Conservation (phyloP, 257 asterid species). For the Solanum pennellii region DNA sequence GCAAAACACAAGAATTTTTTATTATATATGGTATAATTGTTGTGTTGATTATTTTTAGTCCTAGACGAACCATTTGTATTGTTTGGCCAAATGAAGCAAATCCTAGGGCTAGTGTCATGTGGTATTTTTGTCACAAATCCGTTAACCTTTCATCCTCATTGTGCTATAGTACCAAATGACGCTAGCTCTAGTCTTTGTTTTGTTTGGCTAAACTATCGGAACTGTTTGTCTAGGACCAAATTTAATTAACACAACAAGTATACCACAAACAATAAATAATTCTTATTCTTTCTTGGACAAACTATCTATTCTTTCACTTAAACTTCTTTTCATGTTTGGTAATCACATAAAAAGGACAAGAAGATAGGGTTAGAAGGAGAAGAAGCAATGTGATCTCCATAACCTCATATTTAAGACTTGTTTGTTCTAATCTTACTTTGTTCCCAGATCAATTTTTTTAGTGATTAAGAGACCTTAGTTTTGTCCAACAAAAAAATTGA, state of each 20-base stretch:
- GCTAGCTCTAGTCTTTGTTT: too few relatives aligned
- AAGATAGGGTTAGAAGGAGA: too few relatives aligned
- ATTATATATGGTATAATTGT: too few relatives aligned
- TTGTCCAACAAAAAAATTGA: too few relatives aligned
- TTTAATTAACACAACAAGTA: neutral
- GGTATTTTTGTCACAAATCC: neutral
- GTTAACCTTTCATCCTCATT: neutral
- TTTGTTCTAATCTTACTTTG: slow-evolving; percentile 4
- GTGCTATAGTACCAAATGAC: neutral
- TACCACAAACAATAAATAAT: too few relatives aligned
- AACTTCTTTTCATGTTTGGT: neutral
- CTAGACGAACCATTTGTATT: neutral
- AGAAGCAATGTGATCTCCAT: neutral
- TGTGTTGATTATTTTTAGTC: neutral
- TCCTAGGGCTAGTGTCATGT: neutral
- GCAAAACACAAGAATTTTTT: too few relatives aligned
- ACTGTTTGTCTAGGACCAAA: neutral
- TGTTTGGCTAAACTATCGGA: neutral
- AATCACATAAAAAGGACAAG: neutral
- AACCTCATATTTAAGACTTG: neutral
- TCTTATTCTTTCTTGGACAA: neutral
- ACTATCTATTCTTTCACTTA: neutral
- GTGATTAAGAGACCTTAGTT: neutral
- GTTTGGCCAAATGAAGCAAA: neutral
- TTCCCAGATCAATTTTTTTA: slow-evolving; percentile 6